Evolutionary conservation across 805 yeast species (phyloP), one percentile per base, ranked within the genome.

Genomic region (Saccharomycodes ludwigii): DNA sequence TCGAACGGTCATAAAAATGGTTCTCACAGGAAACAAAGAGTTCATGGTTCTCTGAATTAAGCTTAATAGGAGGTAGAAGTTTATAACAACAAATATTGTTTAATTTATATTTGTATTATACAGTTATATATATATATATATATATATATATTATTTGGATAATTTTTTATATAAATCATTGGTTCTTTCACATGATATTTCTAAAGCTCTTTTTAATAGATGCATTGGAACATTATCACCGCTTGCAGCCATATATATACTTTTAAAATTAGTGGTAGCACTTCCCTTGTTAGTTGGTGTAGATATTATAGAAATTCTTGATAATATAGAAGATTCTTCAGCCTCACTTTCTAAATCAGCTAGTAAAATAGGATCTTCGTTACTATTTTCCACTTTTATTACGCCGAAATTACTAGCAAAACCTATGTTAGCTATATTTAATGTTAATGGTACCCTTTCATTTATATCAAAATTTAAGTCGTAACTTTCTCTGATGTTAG

Each of bases 281-380:
- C n/a, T n/a, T n/a, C n/a, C n/a, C 13, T 42, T 40, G 3, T 58
- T 54, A 16, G 52, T 48, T 2, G 40, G 31, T 18, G 39, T 35
- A 25, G 46, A 46, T 23, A 52, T 42, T 11, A 74, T 61, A 1
- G 63, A 55, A 11, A 82, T 55, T 13, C 72, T 65, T 26, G 80
- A 71, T 27, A 54, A 55, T 3, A 76, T 63, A 20, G 74, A 63
- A 9, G 60, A 47, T 45, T 83, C 93, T 52, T 84, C 95, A 4
- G 85, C 78, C 38, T 79, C 88, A 10, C 93, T 93, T 49, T 83
- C 93, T 24, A 82, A 46, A 48, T 84, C 95, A 1, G 81, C 74
- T 29, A 84, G 50, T 11, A 82, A 44, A 0, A 73, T 59, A 2
- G 68, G 40, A 16, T 50, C 32, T 4, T 36, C 41, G 15, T 27